Evolutionary conservation across 2,329 filamentous ascomycete genomes (phyloP).

Genomic region (Trichophaea hybrida): DNA sequence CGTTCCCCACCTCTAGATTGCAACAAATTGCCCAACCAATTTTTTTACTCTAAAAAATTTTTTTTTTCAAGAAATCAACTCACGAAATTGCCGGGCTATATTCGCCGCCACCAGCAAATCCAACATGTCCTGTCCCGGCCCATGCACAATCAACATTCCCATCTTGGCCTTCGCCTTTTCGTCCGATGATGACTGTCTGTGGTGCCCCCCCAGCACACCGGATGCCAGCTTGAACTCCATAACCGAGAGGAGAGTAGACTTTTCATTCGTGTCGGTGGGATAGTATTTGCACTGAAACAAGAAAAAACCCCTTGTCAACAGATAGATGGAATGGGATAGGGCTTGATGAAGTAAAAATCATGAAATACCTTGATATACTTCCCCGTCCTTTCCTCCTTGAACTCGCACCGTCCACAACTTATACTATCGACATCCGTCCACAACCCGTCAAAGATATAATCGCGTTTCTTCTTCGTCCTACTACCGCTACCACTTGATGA

Average conservation of each 20-base stretch:
- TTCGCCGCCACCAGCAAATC: slow-evolving; percentile 85
- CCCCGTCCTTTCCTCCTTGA: slow-evolving; percentile 21
- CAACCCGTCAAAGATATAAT: slow-evolving; percentile 18
- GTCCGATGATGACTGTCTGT: background rate
- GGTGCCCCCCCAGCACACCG: background rate
- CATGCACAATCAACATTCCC: slow-evolving; percentile 78
- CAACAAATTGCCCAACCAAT: no score
- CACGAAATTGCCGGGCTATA: slow-evolving; percentile 37
- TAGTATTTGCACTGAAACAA: slow-evolving; percentile 22
- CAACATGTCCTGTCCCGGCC: slow-evolving; percentile 88
- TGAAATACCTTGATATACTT: slow-evolving; percentile 17
- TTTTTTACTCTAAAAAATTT: no score
- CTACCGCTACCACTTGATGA: background rate
- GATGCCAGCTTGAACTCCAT: slow-evolving; percentile 20
- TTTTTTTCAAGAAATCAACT: no score
- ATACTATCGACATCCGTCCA: slow-evolving; percentile 9
- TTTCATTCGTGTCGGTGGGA: slow-evolving; percentile 2
- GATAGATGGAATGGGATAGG: background rate
- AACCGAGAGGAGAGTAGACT: slow-evolving; percentile 12
- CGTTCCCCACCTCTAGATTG: no score
- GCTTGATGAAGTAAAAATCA: background rate
- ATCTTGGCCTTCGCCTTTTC: slow-evolving; percentile 57
- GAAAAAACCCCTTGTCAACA: background rate
- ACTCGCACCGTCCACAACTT: slow-evolving; percentile 17
- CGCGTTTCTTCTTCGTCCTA: slow-evolving; percentile 16